Evolutionary conservation across 306 rosid genomes (phyloP).

Genomic region (Gastrolobium villosum): DNA sequence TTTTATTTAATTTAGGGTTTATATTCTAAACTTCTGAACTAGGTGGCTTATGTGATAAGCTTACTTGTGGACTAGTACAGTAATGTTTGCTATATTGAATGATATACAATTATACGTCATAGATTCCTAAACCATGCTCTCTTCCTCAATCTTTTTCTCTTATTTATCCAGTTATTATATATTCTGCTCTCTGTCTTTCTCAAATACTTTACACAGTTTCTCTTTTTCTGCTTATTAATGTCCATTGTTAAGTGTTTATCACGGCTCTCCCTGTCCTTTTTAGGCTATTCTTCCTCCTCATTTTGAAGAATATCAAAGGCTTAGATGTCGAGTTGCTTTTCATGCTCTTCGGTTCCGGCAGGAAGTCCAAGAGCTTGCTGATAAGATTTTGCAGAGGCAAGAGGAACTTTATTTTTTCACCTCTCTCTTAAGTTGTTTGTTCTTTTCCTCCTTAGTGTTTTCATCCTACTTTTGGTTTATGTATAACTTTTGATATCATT

Average conservation of each 20-base stretch:
- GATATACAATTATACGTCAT: not conserved
- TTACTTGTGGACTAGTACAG: not conserved
- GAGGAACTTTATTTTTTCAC: not conserved
- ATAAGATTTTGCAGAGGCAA: conserved; percentile 68
- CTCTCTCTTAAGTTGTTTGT: conserved; percentile 24
- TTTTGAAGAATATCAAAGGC: conserved; percentile 84
- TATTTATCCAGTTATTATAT: not conserved
- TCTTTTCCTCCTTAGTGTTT: not conserved
- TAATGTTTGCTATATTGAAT: not conserved
- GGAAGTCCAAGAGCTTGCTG: conserved; percentile 77
- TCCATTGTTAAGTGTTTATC: too few species aligned
- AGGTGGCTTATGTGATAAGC: not conserved
- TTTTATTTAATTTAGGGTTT: conserved; percentile 5
- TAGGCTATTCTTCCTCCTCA: conserved; percentile 71
- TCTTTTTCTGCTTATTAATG: too few species aligned
- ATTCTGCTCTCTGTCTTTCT: not conserved
- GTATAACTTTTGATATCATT: conserved; percentile 32
- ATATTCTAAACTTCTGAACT: not conserved
- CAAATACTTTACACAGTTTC: too few species aligned
- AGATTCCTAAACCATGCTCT: not conserved
- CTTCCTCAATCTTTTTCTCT: not conserved
- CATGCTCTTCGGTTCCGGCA: conserved; percentile 75
- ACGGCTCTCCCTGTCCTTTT: not conserved
- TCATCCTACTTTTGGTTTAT: conserved; percentile 11
- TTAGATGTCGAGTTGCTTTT: conserved; percentile 88